Conservation (phyloP, 371 early-diverging fungal species). For the Apophysomyces trapeziformis region DNA sequence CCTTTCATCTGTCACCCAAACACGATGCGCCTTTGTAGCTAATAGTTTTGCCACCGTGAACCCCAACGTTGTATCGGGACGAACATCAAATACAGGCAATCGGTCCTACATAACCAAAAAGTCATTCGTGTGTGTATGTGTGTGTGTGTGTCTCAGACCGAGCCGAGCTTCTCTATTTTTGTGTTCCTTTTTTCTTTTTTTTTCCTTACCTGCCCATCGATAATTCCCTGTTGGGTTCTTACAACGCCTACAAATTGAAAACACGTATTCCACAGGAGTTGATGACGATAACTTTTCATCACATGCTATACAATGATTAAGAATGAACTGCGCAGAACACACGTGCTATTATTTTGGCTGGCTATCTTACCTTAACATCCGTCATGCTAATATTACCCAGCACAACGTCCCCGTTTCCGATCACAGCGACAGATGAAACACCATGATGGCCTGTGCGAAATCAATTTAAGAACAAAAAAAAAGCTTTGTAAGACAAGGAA, state of each 20-base stretch:
- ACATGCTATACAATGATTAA: conserved; percentile 32
- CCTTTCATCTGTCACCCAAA: conserved; percentile 76
- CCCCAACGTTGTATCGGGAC: conserved; percentile 67
- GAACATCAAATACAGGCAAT: conserved; percentile 80
- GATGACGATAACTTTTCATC: conserved; percentile 48
- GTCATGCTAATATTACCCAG: conserved; percentile 75
- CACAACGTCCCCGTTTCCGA: conserved; percentile 62
- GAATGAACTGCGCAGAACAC: conserved; percentile 1
- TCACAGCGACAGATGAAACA: conserved; percentile 66
- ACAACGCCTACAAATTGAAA: conserved; percentile 58
- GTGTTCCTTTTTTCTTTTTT: neutral
- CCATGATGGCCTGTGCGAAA: conserved; percentile 50
- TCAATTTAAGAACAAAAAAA: neutral
- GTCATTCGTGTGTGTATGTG: too few relatives aligned
- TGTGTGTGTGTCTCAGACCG: too few relatives aligned
- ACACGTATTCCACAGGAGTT: conserved; percentile 54
- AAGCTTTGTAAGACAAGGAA: neutral
- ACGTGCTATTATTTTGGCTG: neutral
- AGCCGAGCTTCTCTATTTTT: too few relatives aligned
- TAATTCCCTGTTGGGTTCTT: conserved; percentile 52
- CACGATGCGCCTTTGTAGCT: conserved; percentile 82
- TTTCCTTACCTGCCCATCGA: conserved; percentile 51
- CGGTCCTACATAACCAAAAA: conserved; percentile 53
- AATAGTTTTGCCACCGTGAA: conserved; percentile 75
- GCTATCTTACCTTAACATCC: conserved; percentile 59